phyloP scores from a whole-genome alignment of 1,139 yeast genomes.

The Arxiozyma slooffiae region DNA sequence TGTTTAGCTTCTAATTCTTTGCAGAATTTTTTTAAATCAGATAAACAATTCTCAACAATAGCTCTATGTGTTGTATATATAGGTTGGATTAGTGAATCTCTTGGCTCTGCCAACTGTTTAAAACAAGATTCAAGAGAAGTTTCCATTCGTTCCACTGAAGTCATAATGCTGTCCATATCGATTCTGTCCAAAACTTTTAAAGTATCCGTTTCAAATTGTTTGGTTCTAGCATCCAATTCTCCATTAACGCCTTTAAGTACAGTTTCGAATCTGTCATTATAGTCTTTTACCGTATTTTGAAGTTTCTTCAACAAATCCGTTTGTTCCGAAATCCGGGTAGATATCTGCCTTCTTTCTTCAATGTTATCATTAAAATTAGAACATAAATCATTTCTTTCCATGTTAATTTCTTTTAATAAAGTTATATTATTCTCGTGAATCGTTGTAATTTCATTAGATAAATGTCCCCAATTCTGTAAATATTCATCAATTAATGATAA shows the following conservation, averaged over 20 bases:
- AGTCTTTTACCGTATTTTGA: conserved; percentile 11
- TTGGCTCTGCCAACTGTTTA: conserved; percentile 1
- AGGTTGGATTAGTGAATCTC: conserved; percentile 4
- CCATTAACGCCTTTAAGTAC: conserved; percentile 15
- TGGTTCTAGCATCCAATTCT: conserved; percentile 22
- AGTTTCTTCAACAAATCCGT: conserved; percentile 14
- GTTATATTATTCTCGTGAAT: conserved; percentile 17
- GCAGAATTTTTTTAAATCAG: conserved; percentile 3
- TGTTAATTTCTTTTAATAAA: conserved; percentile 12
- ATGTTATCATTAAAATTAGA: conserved; percentile 12
- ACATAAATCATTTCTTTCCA: conserved; percentile 22
- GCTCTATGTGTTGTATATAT: conserved; percentile 8
- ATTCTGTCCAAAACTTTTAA: conserved; percentile 31
- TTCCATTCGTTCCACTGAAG: neutral
- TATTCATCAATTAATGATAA: conserved; percentile 16
- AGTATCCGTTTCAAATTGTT: conserved; percentile 22
- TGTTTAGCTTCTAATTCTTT: conserved; percentile 3
- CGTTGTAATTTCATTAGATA: conserved; percentile 18
- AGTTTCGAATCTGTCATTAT: conserved; percentile 12
- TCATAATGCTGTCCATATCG: conserved; percentile 6
- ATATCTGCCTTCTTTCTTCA: conserved; percentile 5
- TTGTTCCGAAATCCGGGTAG: conserved; percentile 11
- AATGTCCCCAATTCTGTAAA: conserved; percentile 12
- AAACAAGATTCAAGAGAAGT: conserved; percentile 1
- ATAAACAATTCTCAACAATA: conserved; percentile 7